Conservation (phyloP, 139 green algal species). For the Asterochloris sp. region DNA sequence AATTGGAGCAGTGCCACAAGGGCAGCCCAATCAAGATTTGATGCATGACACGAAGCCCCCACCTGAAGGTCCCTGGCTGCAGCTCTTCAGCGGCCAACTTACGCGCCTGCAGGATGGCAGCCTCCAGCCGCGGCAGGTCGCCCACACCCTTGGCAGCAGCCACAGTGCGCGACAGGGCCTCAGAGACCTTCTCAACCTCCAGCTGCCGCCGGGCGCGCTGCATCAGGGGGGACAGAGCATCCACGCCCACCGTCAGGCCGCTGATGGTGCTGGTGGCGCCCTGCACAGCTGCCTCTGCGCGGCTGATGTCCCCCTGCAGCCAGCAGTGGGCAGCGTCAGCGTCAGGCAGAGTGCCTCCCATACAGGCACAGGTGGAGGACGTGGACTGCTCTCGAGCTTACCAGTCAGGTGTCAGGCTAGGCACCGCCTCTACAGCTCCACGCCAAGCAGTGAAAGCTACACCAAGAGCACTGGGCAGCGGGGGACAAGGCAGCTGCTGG, state of each 20-base stretch:
- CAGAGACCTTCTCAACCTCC: slow-evolving; percentile 57
- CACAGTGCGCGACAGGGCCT: slow-evolving; percentile 54
- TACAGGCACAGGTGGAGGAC: background rate
- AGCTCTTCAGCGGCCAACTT: slow-evolving; percentile 2
- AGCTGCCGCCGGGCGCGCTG: slow-evolving; percentile 44
- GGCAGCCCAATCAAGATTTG: background rate
- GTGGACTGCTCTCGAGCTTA: background rate
- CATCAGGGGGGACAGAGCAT: slow-evolving; percentile 35
- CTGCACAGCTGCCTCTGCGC: slow-evolving; percentile 47
- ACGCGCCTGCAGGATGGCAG: slow-evolving; percentile 14
- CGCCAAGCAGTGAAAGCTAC: too few species aligned
- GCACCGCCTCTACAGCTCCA: background rate
- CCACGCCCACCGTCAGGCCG: slow-evolving; percentile 26
- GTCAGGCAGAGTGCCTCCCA: background rate
- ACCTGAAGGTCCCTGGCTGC: background rate
- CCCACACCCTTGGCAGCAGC: slow-evolving; percentile 34
- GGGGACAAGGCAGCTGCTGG: too few species aligned
- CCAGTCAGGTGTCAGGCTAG: background rate
- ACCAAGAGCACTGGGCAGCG: too few species aligned
- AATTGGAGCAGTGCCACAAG: background rate
- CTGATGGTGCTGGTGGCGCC: slow-evolving; percentile 16
- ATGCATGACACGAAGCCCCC: background rate
- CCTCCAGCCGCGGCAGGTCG: slow-evolving; percentile 67
- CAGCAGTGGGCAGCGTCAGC: background rate
- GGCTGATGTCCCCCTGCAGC: slow-evolving; percentile 40